phyloP scores from a whole-genome alignment of 2,329 filamentous ascomycete genomes.

The Cordyceps sp. region DNA sequence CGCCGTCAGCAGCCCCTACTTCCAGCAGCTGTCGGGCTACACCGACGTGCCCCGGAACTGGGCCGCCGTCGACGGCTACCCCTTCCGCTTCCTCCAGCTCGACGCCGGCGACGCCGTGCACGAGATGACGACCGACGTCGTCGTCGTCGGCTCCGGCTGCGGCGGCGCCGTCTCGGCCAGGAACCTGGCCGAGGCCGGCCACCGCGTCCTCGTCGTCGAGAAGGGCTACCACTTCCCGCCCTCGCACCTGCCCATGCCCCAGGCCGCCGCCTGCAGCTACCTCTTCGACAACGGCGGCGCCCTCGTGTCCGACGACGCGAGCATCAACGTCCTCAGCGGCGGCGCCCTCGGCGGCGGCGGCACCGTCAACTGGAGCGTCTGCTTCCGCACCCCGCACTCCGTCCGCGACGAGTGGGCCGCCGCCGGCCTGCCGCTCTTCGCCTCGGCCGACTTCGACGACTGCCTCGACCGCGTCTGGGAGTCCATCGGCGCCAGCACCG shows the following conservation, averaged over 20 bases:
- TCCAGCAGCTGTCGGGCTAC: conserved; percentile 40
- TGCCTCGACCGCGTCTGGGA: conserved; percentile 64
- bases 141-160: conserved; percentile 76
- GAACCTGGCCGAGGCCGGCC: conserved; percentile 59
- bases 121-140: conserved; percentile 59
- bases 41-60: conserved; percentile 34
- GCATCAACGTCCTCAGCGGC: conserved; percentile 47
- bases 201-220: conserved; percentile 64
- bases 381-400: conserved; percentile 49
- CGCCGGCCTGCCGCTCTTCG: conserved; percentile 57
- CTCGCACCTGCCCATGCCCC: conserved; percentile 57
- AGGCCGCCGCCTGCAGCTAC: conserved; percentile 39
- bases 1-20: conserved; percentile 35
- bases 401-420: conserved; percentile 72
- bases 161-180: conserved; percentile 72
- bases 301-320: conserved; percentile 35
- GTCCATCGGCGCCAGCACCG: conserved; percentile 57
- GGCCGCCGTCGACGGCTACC: conserved; percentile 30
- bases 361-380: conserved; percentile 69
- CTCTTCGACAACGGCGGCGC: conserved; percentile 56
- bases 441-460: conserved; percentile 56
- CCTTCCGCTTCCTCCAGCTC: conserved; percentile 47
- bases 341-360: conserved; percentile 74
- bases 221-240: conserved; percentile 66
- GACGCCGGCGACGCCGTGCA: conserved; percentile 25